phyloP scores from a whole-genome alignment of 352 stramenopile species.

The Pythium phragmiticola region DNA sequence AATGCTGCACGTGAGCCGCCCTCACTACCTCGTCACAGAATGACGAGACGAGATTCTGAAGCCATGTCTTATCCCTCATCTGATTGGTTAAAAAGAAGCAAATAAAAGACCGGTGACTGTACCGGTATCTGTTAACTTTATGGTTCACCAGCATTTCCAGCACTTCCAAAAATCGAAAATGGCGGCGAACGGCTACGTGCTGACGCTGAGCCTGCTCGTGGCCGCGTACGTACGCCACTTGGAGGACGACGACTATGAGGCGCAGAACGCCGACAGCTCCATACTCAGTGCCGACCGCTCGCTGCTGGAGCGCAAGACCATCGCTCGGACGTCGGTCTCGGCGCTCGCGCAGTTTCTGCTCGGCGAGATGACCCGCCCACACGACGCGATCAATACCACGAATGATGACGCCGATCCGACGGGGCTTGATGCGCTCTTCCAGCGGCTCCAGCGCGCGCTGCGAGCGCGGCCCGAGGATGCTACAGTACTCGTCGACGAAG shows the following conservation, averaged over 20 bases:
- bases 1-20: background rate
- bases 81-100: background rate
- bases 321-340: conserved; percentile 37
- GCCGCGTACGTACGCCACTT: conserved; percentile 29
- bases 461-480: conserved; percentile 34
- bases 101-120: conserved; percentile 2
- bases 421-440: conserved; percentile 42
- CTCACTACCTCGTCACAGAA: conserved; percentile 9
- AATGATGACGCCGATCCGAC: conserved; percentile 15
- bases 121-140: conserved; percentile 4
- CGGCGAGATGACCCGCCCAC: conserved; percentile 52
- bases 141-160: background rate
- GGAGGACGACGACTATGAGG: conserved; percentile 26
- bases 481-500: conserved; percentile 39
- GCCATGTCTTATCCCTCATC: conserved; percentile 2
- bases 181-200: conserved; percentile 28
- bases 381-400: conserved; percentile 1
- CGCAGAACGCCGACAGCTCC: conserved; percentile 18
- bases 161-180: background rate
- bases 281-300: conserved; percentile 18
- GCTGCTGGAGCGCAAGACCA: conserved; percentile 25
- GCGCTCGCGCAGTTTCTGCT: conserved; percentile 52
- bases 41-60: conserved; percentile 5
- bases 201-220: conserved; percentile 27
- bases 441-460: conserved; percentile 43